Evolutionary conservation across 176 grass and related monocot species (phyloP).

Genomic region (Avena sativa): DNA sequence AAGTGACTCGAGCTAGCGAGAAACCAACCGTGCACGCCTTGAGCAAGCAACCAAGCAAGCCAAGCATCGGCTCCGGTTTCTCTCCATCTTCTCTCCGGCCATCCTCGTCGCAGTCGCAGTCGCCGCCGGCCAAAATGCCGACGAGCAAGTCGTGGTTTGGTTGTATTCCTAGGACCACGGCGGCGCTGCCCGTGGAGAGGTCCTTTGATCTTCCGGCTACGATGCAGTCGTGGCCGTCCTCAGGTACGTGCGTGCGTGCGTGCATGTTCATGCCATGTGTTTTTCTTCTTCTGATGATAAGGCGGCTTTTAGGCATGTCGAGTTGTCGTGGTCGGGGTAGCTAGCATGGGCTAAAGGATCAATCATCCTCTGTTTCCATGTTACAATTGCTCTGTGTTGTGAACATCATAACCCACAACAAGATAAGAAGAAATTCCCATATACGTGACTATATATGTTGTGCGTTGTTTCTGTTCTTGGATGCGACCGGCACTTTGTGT

Average conservation of each 20-base stretch:
- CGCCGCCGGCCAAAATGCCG: slow-evolving; percentile 30
- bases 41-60: not conserved
- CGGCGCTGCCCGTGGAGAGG: slow-evolving; percentile 56
- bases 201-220: slow-evolving; percentile 53
- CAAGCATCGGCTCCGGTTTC: not conserved
- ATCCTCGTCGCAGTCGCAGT: not conserved
- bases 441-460: not conserved
- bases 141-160: slow-evolving; percentile 34
- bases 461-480: not conserved
- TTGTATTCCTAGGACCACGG: slow-evolving; percentile 39
- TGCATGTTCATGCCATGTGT: not conserved
- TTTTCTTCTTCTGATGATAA: not conserved
- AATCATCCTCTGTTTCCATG: not conserved
- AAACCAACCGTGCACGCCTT: not conserved
- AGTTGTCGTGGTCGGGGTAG: not conserved
- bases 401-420: not conserved
- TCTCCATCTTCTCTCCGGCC: not conserved
- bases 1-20: not conserved
- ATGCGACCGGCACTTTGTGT: too few species aligned
- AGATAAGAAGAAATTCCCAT: not conserved
- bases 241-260: slow-evolving; percentile 46
- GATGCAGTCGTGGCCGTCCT: slow-evolving; percentile 52
- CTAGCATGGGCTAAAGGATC: not conserved
- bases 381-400: not conserved
- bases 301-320: slow-evolving; percentile 29